A percentile compares a stretch with the other conserved stretches of the same genome.
These are phyloP conservation scores for Pseudodiploospora longispora DNA, from an alignment of 2,329 filamentous ascomycete species.

Conservation along the genomic window DNA sequence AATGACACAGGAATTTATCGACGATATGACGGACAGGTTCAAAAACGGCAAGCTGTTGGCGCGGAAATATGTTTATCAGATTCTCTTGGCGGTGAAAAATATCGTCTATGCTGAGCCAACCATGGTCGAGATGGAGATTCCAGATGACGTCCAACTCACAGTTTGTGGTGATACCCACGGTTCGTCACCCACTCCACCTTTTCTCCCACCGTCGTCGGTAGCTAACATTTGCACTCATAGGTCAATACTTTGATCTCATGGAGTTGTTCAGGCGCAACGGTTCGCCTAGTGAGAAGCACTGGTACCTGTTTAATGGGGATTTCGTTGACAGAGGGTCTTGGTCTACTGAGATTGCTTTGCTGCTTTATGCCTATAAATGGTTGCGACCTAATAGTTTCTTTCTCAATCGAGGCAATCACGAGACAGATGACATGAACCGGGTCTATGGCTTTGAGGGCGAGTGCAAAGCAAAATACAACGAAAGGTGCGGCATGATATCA, in stretches of 20 bases:
- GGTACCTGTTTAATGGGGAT: constrained; percentile 96
- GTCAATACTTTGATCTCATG: constrained; percentile 95
- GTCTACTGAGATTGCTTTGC: constrained; percentile 92
- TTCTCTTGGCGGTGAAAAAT: constrained; percentile 81
- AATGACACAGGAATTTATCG: constrained; percentile 96
- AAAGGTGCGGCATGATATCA: constrained; percentile 37
- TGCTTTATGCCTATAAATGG: constrained; percentile 97
- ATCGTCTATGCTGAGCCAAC: constrained; percentile 88
- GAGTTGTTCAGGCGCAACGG: constrained; percentile 93
- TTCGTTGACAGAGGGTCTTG: constrained; percentile 97
- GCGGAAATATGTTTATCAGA: constrained; percentile 96
- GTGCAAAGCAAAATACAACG: constrained; percentile 96
- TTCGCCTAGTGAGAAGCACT: constrained; percentile 73
- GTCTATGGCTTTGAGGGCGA: constrained; percentile 98
- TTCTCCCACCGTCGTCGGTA: neutral
- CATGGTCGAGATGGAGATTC: constrained; percentile 89
- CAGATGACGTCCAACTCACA: constrained; percentile 70
- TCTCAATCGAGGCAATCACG: constrained; percentile 95
- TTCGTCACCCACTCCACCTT: constrained; percentile 29
- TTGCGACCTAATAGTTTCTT: constrained; percentile 80
- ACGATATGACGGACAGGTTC: constrained; percentile 95
- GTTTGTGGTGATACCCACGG: constrained; percentile 97
- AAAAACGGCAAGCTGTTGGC: constrained; percentile 93
- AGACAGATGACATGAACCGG: constrained; percentile 98
- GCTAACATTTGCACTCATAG: constrained; percentile 33